Percentiles rank a stretch among this genome's conserved stretches.
phyloP scores from a whole-genome alignment of 257 asterid genomes.

The Solanum dulcamara region DNA sequence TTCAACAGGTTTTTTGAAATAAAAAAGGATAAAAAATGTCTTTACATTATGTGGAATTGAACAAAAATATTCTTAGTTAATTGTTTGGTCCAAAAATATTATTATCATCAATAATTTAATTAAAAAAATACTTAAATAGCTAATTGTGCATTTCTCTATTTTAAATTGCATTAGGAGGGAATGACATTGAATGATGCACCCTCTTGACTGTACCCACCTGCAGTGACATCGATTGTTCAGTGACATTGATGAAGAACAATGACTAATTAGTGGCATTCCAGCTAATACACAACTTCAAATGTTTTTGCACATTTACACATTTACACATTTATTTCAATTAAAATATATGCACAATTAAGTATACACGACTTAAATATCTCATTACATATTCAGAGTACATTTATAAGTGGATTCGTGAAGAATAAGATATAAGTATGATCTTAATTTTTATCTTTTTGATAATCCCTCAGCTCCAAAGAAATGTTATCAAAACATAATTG shows the following conservation, averaged over 20 bases:
- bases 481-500: no score
- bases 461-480: neutral
- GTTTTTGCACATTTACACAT: neutral
- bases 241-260: neutral
- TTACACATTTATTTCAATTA: neutral
- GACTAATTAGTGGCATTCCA: neutral
- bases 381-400: neutral
- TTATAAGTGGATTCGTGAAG: no score
- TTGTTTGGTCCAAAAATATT: neutral
- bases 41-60: neutral
- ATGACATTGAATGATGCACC: neutral
- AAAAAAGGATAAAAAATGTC: neutral
- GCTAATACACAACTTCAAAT: neutral
- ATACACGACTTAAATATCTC: neutral
- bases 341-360: neutral
- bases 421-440: rapidly evolving
- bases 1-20: neutral
- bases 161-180: neutral
- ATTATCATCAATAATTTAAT: neutral
- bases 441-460: neutral
- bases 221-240: neutral
- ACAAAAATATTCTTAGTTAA: neutral
- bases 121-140: neutral
- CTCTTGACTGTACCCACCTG: neutral
- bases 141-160: neutral